Conservation (phyloP, 1,284 basidiomycete species). For the Veloporphyrellus conicus region DNA sequence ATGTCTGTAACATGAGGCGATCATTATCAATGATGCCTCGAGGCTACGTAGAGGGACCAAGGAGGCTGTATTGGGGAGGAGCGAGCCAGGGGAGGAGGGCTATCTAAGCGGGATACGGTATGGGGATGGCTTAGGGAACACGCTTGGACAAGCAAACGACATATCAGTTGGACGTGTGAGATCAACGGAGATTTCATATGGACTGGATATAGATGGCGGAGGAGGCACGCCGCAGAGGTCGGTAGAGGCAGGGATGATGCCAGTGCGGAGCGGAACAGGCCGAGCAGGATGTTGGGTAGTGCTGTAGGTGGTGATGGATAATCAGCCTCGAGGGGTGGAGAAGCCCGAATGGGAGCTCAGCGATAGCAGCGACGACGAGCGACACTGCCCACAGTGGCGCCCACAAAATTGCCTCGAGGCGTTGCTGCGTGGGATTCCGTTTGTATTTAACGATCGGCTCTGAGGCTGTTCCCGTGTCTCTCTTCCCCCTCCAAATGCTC, state of each 20-base stretch:
- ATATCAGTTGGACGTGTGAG: too few species aligned
- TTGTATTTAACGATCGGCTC: slow-evolving; percentile 16
- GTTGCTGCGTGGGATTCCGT: slow-evolving; percentile 6
- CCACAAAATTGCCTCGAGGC: slow-evolving; percentile 19
- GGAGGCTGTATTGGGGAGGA: slow-evolving; percentile 16
- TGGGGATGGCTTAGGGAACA: slow-evolving; percentile 2
- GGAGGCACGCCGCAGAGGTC: slow-evolving; percentile 11
- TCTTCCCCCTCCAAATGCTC: slow-evolving; percentile 18
- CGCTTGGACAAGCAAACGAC: too few species aligned
- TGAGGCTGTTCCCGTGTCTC: background rate
- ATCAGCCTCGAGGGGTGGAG: too few species aligned
- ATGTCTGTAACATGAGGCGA: slow-evolving; percentile 18
- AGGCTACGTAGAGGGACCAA: slow-evolving; percentile 15
- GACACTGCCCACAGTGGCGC: too few species aligned
- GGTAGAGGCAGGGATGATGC: background rate
- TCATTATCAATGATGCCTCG: slow-evolving; percentile 29
- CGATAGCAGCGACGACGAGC: too few species aligned
- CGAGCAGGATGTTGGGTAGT: too few species aligned
- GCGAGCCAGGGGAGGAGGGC: slow-evolving; percentile 5
- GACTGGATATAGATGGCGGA: background rate
- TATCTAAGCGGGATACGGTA: slow-evolving; percentile 5
- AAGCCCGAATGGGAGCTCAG: too few species aligned
- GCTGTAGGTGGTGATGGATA: too few species aligned
- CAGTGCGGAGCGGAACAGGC: too few species aligned
- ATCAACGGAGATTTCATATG: too few species aligned